Conservation (phyloP, 108 stramenopile genomes). For the Aurantiochytrium sp. region DNA sequence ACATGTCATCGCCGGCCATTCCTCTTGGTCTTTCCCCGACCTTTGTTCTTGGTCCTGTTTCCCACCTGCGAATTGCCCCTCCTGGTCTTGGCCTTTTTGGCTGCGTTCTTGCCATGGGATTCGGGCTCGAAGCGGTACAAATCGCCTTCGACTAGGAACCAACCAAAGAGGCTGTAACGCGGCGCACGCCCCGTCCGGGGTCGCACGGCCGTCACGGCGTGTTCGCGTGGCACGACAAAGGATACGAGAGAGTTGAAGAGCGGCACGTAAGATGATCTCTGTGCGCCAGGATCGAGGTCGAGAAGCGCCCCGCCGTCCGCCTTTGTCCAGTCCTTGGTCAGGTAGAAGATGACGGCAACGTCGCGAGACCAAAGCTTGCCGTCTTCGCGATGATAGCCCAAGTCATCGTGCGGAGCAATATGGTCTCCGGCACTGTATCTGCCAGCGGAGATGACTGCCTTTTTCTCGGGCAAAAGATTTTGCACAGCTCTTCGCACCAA, state of each 20-base stretch:
- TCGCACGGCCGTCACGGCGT: not conserved
- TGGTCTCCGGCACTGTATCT: not conserved
- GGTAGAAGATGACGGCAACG: not conserved
- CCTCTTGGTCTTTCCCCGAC: too few species aligned
- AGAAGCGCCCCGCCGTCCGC: not conserved
- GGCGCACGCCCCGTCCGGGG: not conserved
- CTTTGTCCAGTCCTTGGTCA: not conserved
- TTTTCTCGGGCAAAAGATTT: not conserved
- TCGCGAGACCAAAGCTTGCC: not conserved
- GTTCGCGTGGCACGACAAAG: not conserved
- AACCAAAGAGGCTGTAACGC: not conserved
- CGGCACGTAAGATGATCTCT: not conserved
- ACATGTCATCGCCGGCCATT: too few species aligned
- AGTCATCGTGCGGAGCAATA: not conserved
- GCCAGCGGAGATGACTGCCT: not conserved
- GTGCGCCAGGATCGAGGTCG: not conserved
- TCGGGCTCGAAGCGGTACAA: not conserved
- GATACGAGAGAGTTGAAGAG: not conserved
- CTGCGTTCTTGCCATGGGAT: not conserved
- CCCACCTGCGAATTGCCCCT: too few species aligned
- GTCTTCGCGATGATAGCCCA: not conserved
- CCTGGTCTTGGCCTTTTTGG: too few species aligned
- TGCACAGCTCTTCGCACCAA: not conserved
- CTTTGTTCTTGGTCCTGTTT: too few species aligned
- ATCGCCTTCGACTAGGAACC: constrained; percentile 10